Evolutionary conservation across 768 basidiomycete species (phyloP), one percentile per base, ranked within the genome.

Genomic region (Porphyrellus cyaneotinctus): DNA sequence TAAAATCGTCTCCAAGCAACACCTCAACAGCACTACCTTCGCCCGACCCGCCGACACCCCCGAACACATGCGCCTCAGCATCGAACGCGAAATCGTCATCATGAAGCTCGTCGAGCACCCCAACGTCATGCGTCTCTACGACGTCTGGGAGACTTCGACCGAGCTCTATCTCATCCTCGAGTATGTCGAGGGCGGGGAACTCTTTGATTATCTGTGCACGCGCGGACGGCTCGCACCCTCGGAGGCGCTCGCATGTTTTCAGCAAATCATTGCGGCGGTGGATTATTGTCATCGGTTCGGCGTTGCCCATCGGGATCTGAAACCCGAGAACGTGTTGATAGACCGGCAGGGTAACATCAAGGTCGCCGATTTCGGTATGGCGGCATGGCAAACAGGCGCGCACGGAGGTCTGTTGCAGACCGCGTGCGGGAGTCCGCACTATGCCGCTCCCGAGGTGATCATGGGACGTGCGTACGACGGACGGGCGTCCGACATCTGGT

Each of bases 41-140:
- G 11, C 43, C 5, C 81, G 82, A 44, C 79, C 87, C 13, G 84
- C 79, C 14, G 85, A 87, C 51, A 82, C 88, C 56, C 78, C 86
- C 13, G 90, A 92, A 62, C 87, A 86, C 60, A 82, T 81, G 54
- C 78, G 85, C 55, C 81, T 90, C 53, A 83, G 86, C 43, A 84
- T 97, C 55, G 90, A 95, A 69, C 82, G 93, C 56, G 95, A 98
- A 71, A 95, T 97, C 47, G 91, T 95, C 54, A 86, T 97, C 64
- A 95, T 98, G 94, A 98, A 97, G 70, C 83, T 97, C 56, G 87
- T 97, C 59, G 87, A 95, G 57, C 93, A 98, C 65, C 94, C 94
- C 2, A 94, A 95, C 68, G 84, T 98, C 58, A 83, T 97, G 81
- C 86, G 84, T 52, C 81, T 98, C 26, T 95, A 93, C 73, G 95